Percentiles rank a stretch among this genome's conserved stretches.
Conservation (phyloP, 2,329 filamentous ascomycete genomes). For the Verticillium isaacii region DNA sequence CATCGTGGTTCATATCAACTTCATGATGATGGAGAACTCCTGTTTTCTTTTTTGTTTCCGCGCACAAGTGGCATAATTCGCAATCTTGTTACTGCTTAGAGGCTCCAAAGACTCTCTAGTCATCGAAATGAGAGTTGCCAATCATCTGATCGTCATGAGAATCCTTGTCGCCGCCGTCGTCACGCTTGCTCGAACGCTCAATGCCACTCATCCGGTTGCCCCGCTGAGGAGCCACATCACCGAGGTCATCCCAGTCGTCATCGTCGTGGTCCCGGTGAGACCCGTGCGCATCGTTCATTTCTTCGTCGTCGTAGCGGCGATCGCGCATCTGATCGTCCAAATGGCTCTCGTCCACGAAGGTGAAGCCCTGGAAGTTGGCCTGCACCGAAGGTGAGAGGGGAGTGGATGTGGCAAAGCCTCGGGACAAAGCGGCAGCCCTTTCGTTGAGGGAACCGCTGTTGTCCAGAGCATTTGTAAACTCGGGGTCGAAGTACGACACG, state of each 20-base stretch:
- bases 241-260: conserved; percentile 55
- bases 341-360: conserved; percentile 96
- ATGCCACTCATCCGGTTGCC: conserved; percentile 61
- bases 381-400: conserved; percentile 93
- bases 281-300: conserved; percentile 53
- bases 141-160: conserved; percentile 58
- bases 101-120: neutral
- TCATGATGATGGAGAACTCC: conserved; percentile 4
- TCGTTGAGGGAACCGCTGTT: conserved; percentile 86
- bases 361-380: conserved; percentile 97
- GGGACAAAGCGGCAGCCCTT: conserved; percentile 78
- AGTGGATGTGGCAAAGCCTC: conserved; percentile 82
- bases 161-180: conserved; percentile 23
- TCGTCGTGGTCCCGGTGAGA: conserved; percentile 32
- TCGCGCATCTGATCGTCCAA: conserved; percentile 78
- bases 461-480: conserved; percentile 93
- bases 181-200: conserved; percentile 49
- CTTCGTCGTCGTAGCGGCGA: conserved; percentile 40
- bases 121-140: conserved; percentile 56
- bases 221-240: conserved; percentile 47
- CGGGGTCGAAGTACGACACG: conserved; percentile 96
- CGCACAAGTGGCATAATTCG: neutral
- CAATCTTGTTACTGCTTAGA: neutral
- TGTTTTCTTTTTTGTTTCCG: neutral
- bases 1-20: conserved; percentile 14